Base-by-base conservation (phyloP, 2,329 filamentous ascomycete species). In the Fusarium tupiense region DNA sequence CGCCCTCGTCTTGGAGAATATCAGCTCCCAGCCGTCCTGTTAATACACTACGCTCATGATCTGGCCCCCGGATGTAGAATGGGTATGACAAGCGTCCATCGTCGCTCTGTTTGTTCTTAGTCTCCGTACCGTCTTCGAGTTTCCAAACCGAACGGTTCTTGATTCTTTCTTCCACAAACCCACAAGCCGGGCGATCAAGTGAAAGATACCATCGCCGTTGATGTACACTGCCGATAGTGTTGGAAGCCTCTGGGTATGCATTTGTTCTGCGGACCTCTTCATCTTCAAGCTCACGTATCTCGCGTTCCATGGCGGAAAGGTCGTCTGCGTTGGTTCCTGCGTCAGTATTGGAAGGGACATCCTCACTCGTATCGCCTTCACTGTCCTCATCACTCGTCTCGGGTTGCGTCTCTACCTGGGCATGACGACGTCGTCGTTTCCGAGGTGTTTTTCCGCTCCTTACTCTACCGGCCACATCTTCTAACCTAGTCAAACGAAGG, bases 171-270 rank as follows among this genome's bases (percentile, higher is more conserved):
- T 81, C 82, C 22, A 80, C 79, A 63, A 93, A 92, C 9, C 91
- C 91, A 57, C 88, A 90, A 9, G 85, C 87, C 33, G 77, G 79
- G 19, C 89, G 85, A 76, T 94, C 92, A 3, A 94, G 83, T 17
- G 88, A 88, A 24, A 93, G 76, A 67, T 89, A 92, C 92, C 91
- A 94, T 47, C 86, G 85, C 10, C 91, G 86, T 79, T 93, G 91
- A 75, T 93, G 88, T 8, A 93, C 84, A 43, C 91, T 93, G 11
- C 88, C 89, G 46, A 94, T 91, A 6, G 86, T 88, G 76, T 94
- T 94, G 3, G 77, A 84, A 1, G 92, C 90, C 10, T 92, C 91
- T 0, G 88, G 82, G 76, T 94, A 94, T 9, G 91, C 90, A 75
- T 94, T 94, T 11, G 87, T 89, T 5, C 79, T 79, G 13, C 89